These are phyloP conservation scores for Penicillium maclennaniae DNA, from an alignment of 495 filamentous ascomycete genomes.

Conservation along the genomic window DNA sequence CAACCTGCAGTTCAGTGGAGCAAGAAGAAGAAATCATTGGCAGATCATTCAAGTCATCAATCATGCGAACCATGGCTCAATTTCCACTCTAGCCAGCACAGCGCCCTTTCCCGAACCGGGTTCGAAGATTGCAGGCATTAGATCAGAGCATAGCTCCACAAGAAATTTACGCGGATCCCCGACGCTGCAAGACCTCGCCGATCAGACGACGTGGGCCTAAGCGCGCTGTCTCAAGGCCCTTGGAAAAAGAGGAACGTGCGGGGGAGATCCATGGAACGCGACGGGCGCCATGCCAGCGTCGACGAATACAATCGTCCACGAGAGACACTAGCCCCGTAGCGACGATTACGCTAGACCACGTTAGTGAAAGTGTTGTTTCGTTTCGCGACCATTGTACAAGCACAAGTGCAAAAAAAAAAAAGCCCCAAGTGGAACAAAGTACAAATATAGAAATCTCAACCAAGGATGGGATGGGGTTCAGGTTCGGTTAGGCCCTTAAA, in stretches of 20 bases:
- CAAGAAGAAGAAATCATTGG: neutral
- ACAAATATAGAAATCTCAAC: too few relatives aligned
- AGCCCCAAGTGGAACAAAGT: too few relatives aligned
- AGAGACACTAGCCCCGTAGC: conserved; percentile 86
- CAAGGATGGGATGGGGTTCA: too few relatives aligned
- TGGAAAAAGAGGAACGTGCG: conserved; percentile 55
- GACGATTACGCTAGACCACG: conserved; percentile 66
- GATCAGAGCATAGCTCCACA: neutral
- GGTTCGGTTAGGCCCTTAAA: neutral
- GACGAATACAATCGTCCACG: conserved; percentile 87
- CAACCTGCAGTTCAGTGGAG: neutral
- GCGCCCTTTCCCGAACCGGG: neutral
- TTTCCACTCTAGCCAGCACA: neutral
- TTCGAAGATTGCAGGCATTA: neutral
- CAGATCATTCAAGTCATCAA: neutral
- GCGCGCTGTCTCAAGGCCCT: conserved; percentile 51
- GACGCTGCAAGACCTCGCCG: conserved; percentile 72
- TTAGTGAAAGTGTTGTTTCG: conserved; percentile 24
- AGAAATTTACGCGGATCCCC: conserved; percentile 31
- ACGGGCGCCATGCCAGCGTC: conserved; percentile 68
- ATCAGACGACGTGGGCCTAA: conserved; percentile 70
- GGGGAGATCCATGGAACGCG: conserved; percentile 51
- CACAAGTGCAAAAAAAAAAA: too few relatives aligned
- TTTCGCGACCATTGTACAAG: neutral
- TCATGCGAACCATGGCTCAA: neutral